These are phyloP conservation scores for Plasmodium gallinaceum DNA, from an alignment of 169 alveolate species.

Conservation along the genomic window DNA sequence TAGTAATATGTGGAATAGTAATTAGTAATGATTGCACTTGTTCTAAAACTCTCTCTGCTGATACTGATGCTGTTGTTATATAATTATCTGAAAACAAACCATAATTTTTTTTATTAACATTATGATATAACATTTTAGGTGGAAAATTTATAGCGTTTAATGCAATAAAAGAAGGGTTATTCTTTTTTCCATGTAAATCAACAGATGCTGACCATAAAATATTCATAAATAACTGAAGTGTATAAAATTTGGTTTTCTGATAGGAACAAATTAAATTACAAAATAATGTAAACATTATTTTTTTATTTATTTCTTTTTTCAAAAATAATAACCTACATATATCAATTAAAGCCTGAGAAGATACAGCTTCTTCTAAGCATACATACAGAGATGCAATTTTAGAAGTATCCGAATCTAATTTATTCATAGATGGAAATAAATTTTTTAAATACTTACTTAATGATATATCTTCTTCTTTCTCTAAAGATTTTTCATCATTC, in stretches of 20 bases:
- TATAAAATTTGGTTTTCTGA: conserved; percentile 58
- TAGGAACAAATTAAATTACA: conserved; percentile 76
- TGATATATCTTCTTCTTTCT: conserved; percentile 73
- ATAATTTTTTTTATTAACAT: conserved; percentile 38
- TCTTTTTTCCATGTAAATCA: conserved; percentile 72
- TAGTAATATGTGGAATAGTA: conserved; percentile 80
- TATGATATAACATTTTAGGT: conserved; percentile 42
- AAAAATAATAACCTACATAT: conserved; percentile 84
- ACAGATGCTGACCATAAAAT: conserved; percentile 81
- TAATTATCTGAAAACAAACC: conserved; percentile 61
- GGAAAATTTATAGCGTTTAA: conserved; percentile 51
- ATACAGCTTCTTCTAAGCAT: conserved; percentile 77
- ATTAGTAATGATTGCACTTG: conserved; percentile 83
- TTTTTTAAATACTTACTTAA: conserved; percentile 76
- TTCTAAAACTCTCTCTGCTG: conserved; percentile 85
- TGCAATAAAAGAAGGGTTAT: conserved; percentile 23
- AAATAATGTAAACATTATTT: conserved; percentile 81
- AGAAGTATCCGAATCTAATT: conserved; percentile 8
- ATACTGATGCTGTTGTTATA: conserved; percentile 77
- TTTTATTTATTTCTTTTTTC: conserved; percentile 83
- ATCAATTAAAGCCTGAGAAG: conserved; percentile 78
- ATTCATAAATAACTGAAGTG: conserved; percentile 79
- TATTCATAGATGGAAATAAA: conserved; percentile 37
- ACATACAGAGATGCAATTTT: conserved; percentile 66
- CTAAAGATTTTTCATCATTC: conserved; percentile 57